phyloP scores from a whole-genome alignment of 441 rosid species.

The Geranium incanum region DNA sequence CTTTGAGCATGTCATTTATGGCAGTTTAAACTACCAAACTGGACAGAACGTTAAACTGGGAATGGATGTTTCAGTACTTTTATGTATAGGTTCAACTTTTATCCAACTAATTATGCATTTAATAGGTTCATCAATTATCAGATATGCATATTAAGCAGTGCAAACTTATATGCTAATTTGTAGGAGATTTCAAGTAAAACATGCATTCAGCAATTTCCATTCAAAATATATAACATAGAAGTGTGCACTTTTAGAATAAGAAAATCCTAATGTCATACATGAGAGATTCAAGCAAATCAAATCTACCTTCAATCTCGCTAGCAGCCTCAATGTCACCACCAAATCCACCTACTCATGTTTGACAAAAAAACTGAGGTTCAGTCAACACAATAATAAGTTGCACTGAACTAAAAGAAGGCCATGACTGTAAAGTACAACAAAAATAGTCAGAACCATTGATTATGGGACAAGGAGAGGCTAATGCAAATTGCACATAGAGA shows the following conservation, averaged over 20 bases:
- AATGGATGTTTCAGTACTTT: background rate
- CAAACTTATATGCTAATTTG: too few species aligned
- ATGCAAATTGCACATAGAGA: too few species aligned
- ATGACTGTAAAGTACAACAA: background rate
- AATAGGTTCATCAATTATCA: background rate
- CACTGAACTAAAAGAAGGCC: background rate
- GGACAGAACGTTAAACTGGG: background rate
- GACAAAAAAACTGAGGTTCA: background rate
- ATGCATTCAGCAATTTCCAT: background rate
- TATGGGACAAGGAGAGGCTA: too few species aligned
- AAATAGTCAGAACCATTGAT: too few species aligned
- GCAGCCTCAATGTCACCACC: slow-evolving; percentile 23
- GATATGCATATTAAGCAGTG: background rate
- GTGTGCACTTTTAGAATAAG: background rate
- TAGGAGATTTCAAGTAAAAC: background rate
- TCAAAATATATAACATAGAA: too few species aligned
- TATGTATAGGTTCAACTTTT: background rate
- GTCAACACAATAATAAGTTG: background rate
- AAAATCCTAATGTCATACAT: background rate
- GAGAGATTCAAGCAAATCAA: background rate
- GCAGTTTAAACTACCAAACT: background rate
- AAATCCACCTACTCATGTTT: slow-evolving; percentile 22
- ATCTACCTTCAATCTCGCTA: slow-evolving; percentile 36
- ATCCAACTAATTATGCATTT: background rate
- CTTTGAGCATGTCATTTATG: background rate